Conservation (phyloP, 2,329 filamentous ascomycete genomes). For the Pseudomassariella vexata region DNA sequence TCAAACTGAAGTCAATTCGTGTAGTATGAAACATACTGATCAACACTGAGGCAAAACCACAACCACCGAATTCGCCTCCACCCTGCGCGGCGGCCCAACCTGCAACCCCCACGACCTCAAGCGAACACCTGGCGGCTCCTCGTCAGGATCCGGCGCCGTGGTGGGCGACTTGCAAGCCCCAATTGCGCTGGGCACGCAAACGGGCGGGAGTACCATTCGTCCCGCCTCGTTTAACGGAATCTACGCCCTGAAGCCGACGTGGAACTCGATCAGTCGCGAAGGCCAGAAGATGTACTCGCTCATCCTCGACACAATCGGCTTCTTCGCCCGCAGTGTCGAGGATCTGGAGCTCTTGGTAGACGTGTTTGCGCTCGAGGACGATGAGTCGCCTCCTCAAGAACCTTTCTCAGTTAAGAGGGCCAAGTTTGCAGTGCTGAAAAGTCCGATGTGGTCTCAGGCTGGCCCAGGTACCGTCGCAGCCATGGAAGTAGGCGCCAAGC, state of each 20-base stretch:
- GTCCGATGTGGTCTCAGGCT: slow-evolving; percentile 43
- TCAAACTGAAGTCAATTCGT: neutral
- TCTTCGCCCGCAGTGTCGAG: slow-evolving; percentile 51
- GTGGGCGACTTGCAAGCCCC: slow-evolving; percentile 61
- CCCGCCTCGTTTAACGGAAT: slow-evolving; percentile 61
- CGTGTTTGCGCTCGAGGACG: slow-evolving; percentile 48
- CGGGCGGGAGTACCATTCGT: slow-evolving; percentile 57
- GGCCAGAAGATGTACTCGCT: slow-evolving; percentile 54
- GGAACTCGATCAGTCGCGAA: slow-evolving; percentile 56
- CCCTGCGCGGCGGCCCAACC: slow-evolving; percentile 45
- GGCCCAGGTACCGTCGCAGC: slow-evolving; percentile 37
- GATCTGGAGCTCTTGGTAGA: slow-evolving; percentile 53
- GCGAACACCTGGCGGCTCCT: slow-evolving; percentile 63
- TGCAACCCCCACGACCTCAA: slow-evolving; percentile 59
- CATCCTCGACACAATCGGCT: slow-evolving; percentile 56
- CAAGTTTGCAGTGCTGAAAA: slow-evolving; percentile 50
- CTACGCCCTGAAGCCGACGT: slow-evolving; percentile 62
- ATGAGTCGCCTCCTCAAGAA: slow-evolving; percentile 25
- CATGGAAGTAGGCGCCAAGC: slow-evolving; percentile 29
- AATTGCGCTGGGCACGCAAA: slow-evolving; percentile 59
- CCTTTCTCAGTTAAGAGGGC: slow-evolving; percentile 34
- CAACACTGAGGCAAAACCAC: slow-evolving; percentile 41
- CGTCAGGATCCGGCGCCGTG: slow-evolving; percentile 59
- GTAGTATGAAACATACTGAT: slow-evolving; percentile 3
- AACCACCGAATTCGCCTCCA: slow-evolving; percentile 60